These are phyloP conservation scores for Xylaria acuta DNA, from an alignment of 495 filamentous ascomycete genomes.

Conservation along the genomic window DNA sequence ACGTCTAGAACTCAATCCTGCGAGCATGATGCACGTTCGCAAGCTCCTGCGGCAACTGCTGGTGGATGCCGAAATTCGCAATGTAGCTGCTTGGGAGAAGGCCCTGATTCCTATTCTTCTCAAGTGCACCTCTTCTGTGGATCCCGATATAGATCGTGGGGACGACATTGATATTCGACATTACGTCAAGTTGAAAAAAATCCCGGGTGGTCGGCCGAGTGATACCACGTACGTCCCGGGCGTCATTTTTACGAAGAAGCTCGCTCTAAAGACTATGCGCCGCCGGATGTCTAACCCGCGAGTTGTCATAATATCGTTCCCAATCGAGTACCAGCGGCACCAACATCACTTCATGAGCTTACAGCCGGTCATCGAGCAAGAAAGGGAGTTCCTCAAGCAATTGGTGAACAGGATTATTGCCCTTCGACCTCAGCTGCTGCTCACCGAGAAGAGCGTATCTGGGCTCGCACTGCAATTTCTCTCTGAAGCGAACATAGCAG, in stretches of 20 bases:
- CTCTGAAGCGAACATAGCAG: constrained; percentile 84
- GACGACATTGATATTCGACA: constrained; percentile 99
- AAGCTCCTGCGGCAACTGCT: constrained; percentile 84
- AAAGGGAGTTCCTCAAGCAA: constrained; percentile 92
- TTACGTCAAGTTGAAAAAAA: constrained; percentile 97
- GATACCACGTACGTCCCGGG: constrained; percentile 96
- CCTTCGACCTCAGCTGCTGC: constrained; percentile 79
- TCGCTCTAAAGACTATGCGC: constrained; percentile 95
- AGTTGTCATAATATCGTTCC: constrained; percentile 92
- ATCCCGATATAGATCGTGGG: constrained; percentile 84
- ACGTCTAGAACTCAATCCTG: constrained; percentile 80
- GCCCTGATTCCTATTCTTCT: constrained; percentile 90
- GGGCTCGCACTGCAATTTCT: constrained; percentile 88
- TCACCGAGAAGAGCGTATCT: constrained; percentile 90
- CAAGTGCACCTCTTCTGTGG: constrained; percentile 91
- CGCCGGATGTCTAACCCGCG: constrained; percentile 82
- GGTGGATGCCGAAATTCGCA: constrained; percentile 73
- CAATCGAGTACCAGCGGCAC: constrained; percentile 94
- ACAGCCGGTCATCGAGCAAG: constrained; percentile 95
- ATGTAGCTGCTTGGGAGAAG: constrained; percentile 81
- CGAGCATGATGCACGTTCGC: constrained; percentile 86
- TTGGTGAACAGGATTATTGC: constrained; percentile 91
- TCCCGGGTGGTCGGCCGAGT: constrained; percentile 84
- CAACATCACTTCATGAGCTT: constrained; percentile 98
- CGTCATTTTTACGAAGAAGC: constrained; percentile 94